Evolutionary conservation across 495 filamentous ascomycete genomes (phyloP).

Genomic region (Neurospora sp.): DNA sequence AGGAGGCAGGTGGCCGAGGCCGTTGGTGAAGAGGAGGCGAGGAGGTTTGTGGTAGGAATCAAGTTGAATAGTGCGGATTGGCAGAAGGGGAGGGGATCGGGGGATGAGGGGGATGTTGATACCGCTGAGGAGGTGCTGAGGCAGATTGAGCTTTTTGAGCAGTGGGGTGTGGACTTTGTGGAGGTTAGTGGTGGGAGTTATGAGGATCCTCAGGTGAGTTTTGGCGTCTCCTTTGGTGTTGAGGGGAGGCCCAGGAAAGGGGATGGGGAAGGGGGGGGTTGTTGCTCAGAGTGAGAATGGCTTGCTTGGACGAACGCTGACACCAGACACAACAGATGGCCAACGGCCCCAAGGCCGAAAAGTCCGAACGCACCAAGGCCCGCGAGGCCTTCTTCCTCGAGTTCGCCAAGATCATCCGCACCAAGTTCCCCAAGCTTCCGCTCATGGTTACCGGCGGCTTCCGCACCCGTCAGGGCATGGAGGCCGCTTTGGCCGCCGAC

Average conservation of each 20-base stretch:
- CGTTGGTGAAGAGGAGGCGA: constrained; percentile 46
- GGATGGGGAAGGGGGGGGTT: too few species aligned
- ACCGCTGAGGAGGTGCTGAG: constrained; percentile 33
- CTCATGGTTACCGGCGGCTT: constrained; percentile 45
- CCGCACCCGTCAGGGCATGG: constrained; percentile 44
- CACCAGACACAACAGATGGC: constrained; percentile 4
- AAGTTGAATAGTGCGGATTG: constrained; percentile 56
- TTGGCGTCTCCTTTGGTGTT: not conserved
- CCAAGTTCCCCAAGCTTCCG: constrained; percentile 31
- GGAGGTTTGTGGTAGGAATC: constrained; percentile 45
- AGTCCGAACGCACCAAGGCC: constrained; percentile 31
- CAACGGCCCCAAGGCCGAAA: not conserved
- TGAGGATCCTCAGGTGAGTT: constrained; percentile 38
- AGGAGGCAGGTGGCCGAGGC: constrained; percentile 39
- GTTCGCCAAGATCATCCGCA: constrained; percentile 39
- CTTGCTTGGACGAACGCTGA: too few species aligned
- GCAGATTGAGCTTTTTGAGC: constrained; percentile 41
- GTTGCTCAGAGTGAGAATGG: too few species aligned
- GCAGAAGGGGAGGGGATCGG: constrained; percentile 8
- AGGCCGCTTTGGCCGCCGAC: constrained; percentile 37
- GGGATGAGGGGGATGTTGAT: too few species aligned
- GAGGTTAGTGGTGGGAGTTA: constrained; percentile 52
- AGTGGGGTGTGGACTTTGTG: constrained; percentile 51
- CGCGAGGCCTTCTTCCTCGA: constrained; percentile 57
- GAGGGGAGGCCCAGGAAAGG: too few species aligned